phyloP scores from a whole-genome alignment of 2,329 filamentous ascomycete species.

The Magnaporthiopsis poae region DNA sequence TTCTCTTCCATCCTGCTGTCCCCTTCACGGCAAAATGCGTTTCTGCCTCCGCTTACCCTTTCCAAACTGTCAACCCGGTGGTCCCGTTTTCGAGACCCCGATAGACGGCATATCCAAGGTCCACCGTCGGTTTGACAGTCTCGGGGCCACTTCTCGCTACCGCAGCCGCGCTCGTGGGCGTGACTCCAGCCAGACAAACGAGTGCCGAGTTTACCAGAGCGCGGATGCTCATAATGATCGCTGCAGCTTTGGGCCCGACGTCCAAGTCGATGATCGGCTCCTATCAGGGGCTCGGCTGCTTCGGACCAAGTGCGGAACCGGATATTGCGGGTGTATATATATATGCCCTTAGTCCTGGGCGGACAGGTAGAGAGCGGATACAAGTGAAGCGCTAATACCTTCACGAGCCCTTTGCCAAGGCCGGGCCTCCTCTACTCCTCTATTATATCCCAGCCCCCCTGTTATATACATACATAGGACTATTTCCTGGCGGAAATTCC shows the following conservation, averaged over 20 bases:
- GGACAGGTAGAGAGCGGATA: neutral
- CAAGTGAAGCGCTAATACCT: neutral
- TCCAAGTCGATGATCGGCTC: neutral
- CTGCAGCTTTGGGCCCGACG: neutral
- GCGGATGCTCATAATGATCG: neutral
- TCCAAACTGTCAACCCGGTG: conserved; percentile 9
- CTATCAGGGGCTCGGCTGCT: neutral
- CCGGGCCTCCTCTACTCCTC: no score
- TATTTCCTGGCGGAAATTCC: no score
- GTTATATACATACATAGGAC: no score
- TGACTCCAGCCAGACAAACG: neutral
- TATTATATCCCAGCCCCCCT: no score
- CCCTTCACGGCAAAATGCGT: neutral
- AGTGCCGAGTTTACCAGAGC: neutral
- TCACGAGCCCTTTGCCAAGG: no score
- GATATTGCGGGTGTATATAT: neutral
- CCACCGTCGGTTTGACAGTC: conserved; percentile 9
- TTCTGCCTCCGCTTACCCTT: conserved; percentile 9
- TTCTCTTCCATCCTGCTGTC: neutral
- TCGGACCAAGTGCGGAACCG: neutral
- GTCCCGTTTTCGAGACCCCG: conserved; percentile 12
- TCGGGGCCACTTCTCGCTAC: neutral
- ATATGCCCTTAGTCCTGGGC: no score
- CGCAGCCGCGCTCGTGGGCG: neutral
- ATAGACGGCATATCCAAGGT: conserved; percentile 15